phyloP scores from a whole-genome alignment of 306 rosid genomes.

The Malus sylvestris region DNA sequence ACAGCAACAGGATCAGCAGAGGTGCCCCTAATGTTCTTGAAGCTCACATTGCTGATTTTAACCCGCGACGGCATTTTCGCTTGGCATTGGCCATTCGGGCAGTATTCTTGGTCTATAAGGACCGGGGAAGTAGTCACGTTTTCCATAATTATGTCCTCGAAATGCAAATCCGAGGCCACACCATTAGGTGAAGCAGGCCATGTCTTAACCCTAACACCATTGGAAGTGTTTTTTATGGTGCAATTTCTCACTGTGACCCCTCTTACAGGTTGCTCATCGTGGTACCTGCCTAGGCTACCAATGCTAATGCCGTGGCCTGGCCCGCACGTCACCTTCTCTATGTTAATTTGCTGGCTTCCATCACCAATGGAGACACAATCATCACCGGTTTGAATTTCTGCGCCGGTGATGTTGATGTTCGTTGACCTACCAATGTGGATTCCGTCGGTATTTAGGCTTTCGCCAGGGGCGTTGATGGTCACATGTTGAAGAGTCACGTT shows the following conservation, averaged over 20 bases:
- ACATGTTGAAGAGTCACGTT: constrained; percentile 1
- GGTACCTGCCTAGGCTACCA: constrained; percentile 24
- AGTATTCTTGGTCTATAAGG: constrained; percentile 15
- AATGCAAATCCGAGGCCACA: neutral
- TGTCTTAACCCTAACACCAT: constrained; percentile 19
- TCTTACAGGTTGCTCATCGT: constrained; percentile 9
- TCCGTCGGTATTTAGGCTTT: constrained; percentile 23
- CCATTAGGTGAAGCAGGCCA: constrained; percentile 12
- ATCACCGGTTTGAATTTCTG: constrained; percentile 14
- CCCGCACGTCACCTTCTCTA: constrained; percentile 11
- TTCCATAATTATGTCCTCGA: constrained; percentile 13
- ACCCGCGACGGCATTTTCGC: constrained; percentile 4
- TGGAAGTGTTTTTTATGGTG: neutral
- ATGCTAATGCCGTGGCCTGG: constrained; percentile 20
- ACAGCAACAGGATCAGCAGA: neutral
- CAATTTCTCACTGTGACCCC: constrained; percentile 5
- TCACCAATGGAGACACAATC: constrained; percentile 26
- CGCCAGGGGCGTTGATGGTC: constrained; percentile 10
- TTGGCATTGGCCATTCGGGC: constrained; percentile 17
- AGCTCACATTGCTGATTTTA: constrained; percentile 1
- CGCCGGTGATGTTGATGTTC: neutral
- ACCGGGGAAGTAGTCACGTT: constrained; percentile 7
- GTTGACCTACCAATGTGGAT: constrained; percentile 16
- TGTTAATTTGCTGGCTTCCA: constrained; percentile 10
- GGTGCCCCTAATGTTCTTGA: constrained; percentile 20